Percentiles rank a stretch among this genome's conserved stretches.
Evolutionary conservation across 2,329 filamentous ascomycete genomes (phyloP).

Genomic region (Penicillium paneum): DNA sequence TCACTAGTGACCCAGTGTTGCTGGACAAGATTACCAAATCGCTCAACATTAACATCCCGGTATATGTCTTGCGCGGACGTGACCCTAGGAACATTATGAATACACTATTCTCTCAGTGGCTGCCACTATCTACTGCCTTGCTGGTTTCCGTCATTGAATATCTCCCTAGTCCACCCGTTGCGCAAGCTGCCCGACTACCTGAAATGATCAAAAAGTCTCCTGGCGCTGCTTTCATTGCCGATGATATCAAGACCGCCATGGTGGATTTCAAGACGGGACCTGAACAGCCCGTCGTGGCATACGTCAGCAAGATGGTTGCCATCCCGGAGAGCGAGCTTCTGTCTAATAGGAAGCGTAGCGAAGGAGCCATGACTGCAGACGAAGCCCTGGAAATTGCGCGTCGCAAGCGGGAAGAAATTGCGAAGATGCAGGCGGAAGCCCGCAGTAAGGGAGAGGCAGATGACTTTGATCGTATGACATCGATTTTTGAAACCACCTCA

Average conservation of each 20-base stretch:
- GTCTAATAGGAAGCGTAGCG: slow-evolving; percentile 71
- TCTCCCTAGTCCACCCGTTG: slow-evolving; percentile 75
- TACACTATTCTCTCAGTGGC: slow-evolving; percentile 82
- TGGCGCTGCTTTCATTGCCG: slow-evolving; percentile 67
- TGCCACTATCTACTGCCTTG: slow-evolving; percentile 87
- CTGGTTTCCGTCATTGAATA: slow-evolving; percentile 93
- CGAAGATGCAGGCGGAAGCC: slow-evolving; percentile 67
- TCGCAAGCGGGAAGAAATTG: slow-evolving; percentile 84
- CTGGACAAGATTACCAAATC: slow-evolving; percentile 96
- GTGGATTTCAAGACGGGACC: slow-evolving; percentile 68
- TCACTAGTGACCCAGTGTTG: slow-evolving; percentile 65
- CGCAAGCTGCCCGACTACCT: slow-evolving; percentile 77
- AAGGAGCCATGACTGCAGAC: slow-evolving; percentile 72
- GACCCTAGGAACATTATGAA: slow-evolving; percentile 82
- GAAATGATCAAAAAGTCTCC: slow-evolving; percentile 76
- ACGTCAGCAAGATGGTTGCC: slow-evolving; percentile 98
- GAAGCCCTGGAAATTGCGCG: slow-evolving; percentile 85
- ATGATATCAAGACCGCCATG: slow-evolving; percentile 74
- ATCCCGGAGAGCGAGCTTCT: slow-evolving; percentile 89
- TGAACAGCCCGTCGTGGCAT: slow-evolving; percentile 79
- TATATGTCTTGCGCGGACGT: slow-evolving; percentile 78
- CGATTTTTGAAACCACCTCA: slow-evolving; percentile 59
- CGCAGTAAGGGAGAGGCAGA: slow-evolving; percentile 40
- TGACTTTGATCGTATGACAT: slow-evolving; percentile 56
- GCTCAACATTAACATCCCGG: slow-evolving; percentile 74